Evolutionary conservation across 257 asterid genomes (phyloP).

Genomic region (Solanum tacnaense): DNA sequence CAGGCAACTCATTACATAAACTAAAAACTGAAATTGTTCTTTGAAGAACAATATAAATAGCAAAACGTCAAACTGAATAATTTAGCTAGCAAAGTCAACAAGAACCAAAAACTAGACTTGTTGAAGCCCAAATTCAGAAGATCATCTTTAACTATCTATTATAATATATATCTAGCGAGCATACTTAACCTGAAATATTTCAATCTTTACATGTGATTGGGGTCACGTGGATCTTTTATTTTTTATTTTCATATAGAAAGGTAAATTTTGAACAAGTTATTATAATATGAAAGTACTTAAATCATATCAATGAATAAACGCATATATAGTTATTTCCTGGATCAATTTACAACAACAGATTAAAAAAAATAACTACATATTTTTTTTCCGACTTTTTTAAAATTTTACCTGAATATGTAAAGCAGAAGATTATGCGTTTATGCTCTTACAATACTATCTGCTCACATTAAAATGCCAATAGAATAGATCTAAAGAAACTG

Average conservation of each 20-base stretch:
- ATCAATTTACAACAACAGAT: background rate
- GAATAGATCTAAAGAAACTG: background rate
- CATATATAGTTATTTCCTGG: background rate
- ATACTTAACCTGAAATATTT: no score
- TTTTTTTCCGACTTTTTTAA: no score
- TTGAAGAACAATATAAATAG: no score
- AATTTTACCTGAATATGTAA: background rate
- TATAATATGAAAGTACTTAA: no score
- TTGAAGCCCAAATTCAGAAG: background rate
- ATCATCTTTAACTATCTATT: no score
- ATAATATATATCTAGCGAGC: background rate
- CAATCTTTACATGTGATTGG: background rate
- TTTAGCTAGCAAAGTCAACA: no score
- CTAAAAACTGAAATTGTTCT: no score
- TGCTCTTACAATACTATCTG: background rate
- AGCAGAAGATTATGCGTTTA: background rate
- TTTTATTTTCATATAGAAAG: no score
- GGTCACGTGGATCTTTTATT: background rate
- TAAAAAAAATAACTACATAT: no score
- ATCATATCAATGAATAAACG: background rate
- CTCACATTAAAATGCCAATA: background rate
- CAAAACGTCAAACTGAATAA: no score
- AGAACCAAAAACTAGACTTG: background rate
- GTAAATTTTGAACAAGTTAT: no score
- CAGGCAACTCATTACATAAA: no score